These are phyloP conservation scores for Neurospora sp. DNA, from an alignment of 495 filamentous ascomycete genomes.

Conservation along the genomic window DNA sequence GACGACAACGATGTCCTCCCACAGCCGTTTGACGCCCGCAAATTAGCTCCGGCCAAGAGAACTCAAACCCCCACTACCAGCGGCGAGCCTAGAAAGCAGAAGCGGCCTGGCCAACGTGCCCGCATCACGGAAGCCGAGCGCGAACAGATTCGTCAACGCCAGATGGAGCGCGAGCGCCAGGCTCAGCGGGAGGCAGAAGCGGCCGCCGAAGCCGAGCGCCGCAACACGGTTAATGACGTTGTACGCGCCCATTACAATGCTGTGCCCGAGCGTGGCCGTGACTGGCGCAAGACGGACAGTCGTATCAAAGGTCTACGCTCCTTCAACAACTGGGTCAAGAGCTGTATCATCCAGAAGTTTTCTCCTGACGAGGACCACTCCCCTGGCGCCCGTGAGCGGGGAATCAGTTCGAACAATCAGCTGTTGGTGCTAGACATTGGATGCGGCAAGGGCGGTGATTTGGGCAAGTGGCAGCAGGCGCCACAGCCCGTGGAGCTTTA, in stretches of 20 bases:
- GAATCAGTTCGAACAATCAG: slow-evolving; percentile 38
- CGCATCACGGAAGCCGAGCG: slow-evolving; percentile 63
- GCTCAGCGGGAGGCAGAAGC: slow-evolving; percentile 42
- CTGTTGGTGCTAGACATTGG: slow-evolving; percentile 85
- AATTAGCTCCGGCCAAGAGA: slow-evolving; percentile 44
- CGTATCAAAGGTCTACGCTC: slow-evolving; percentile 87
- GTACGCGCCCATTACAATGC: slow-evolving; percentile 92
- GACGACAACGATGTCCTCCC: slow-evolving; percentile 31
- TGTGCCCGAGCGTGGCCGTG: slow-evolving; percentile 82
- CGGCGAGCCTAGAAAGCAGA: slow-evolving; percentile 56
- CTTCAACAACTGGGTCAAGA: slow-evolving; percentile 99
- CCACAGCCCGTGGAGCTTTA: slow-evolving; percentile 80
- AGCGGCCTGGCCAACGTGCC: slow-evolving; percentile 75
- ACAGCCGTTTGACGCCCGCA: slow-evolving; percentile 47
- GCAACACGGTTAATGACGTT: slow-evolving; percentile 63
- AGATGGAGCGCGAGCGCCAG: slow-evolving; percentile 54
- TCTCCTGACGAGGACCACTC: slow-evolving; percentile 66
- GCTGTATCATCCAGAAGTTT: slow-evolving; percentile 92
- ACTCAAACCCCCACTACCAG: slow-evolving; percentile 22
- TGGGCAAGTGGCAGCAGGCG: slow-evolving; percentile 89
- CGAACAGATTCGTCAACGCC: slow-evolving; percentile 56
- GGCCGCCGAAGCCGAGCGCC: slow-evolving; percentile 23
- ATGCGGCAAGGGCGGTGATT: slow-evolving; percentile 92
- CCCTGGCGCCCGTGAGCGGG: slow-evolving; percentile 44
- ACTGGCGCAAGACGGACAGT: slow-evolving; percentile 89